Percentiles rank a stretch among this genome's conserved stretches.
These are phyloP conservation scores for Lablab purpureus DNA, from an alignment of 306 rosid species.

Conservation along the genomic window DNA sequence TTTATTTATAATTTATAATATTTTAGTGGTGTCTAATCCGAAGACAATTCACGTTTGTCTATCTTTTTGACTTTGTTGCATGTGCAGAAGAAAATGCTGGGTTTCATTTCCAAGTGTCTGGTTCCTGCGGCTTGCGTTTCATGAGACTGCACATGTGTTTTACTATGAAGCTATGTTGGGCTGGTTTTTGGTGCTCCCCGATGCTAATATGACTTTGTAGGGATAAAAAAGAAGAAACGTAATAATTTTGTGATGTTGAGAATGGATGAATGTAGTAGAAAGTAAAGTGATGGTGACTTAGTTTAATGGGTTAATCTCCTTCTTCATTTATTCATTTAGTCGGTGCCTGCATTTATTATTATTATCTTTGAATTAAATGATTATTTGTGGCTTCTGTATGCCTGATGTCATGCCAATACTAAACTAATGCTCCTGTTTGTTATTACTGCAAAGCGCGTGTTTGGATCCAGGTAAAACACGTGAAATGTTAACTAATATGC, in stretches of 20 bases:
- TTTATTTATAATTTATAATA: too few relatives aligned
- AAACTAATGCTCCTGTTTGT: too few relatives aligned
- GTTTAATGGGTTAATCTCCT: neutral
- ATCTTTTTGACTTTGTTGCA: neutral
- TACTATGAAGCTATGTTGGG: neutral
- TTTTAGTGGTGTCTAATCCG: neutral
- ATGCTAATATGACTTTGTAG: neutral
- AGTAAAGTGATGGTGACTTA: neutral
- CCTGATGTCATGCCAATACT: neutral
- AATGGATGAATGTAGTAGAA: neutral
- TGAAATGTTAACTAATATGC: neutral
- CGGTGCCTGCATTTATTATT: slow-evolving; percentile 24
- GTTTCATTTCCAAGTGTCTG: slow-evolving; percentile 82
- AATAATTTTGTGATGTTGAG: neutral
- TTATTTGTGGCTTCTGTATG: neutral
- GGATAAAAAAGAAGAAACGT: neutral
- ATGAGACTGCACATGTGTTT: slow-evolving; percentile 42
- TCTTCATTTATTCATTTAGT: slow-evolving; percentile 5
- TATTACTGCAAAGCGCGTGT: neutral
- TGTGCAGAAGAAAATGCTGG: slow-evolving; percentile 76
- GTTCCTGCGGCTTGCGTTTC: slow-evolving; percentile 82
- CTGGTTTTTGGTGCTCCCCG: slow-evolving; percentile 5
- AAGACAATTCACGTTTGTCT: neutral
- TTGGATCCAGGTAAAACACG: neutral
- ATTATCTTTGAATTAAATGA: neutral